phyloP scores from a whole-genome alignment of 306 rosid species.

The Pueraria montana region DNA sequence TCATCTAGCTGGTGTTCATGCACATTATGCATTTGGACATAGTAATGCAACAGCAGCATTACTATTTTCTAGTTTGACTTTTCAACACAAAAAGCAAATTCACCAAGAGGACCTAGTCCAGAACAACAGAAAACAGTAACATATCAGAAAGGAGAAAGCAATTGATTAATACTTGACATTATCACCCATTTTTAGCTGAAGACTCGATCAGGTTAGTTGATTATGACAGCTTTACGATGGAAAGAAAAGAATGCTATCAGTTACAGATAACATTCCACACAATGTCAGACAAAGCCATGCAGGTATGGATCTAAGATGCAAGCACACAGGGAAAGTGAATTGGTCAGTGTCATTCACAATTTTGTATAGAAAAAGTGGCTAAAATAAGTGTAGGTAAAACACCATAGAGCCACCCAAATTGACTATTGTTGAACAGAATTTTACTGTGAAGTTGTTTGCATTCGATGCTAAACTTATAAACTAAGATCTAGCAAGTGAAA shows the following conservation, averaged over 20 bases:
- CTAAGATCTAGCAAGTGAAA: conserved; percentile 21
- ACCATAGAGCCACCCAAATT: conserved; percentile 33
- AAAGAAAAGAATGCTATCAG: conserved; percentile 2
- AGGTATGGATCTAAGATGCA: conserved; percentile 21
- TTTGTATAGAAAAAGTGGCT: not conserved
- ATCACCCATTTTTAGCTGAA: conserved; percentile 17
- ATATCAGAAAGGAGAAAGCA: conserved; percentile 21
- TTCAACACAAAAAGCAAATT: conserved; percentile 23
- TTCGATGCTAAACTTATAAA: conserved; percentile 31
- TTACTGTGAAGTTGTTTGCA: conserved; percentile 41
- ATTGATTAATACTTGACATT: not conserved
- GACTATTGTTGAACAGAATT: conserved; percentile 22
- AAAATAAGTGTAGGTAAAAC: not conserved
- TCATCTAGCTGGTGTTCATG: not conserved
- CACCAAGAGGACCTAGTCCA: not conserved
- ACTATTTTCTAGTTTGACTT: conserved; percentile 3
- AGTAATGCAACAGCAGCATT: conserved; percentile 2
- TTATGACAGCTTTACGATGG: conserved; percentile 20
- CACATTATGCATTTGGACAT: not conserved
- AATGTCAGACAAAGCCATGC: conserved; percentile 13
- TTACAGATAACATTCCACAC: conserved; percentile 27
- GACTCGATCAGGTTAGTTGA: not conserved
- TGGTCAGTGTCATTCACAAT: not conserved
- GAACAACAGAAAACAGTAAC: not conserved
- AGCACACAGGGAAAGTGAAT: conserved; percentile 32